Evolutionary conservation across 2,329 filamentous ascomycete genomes (phyloP), one percentile per base, ranked within the genome.

Genomic region (Chaetomiaceae sp.): DNA sequence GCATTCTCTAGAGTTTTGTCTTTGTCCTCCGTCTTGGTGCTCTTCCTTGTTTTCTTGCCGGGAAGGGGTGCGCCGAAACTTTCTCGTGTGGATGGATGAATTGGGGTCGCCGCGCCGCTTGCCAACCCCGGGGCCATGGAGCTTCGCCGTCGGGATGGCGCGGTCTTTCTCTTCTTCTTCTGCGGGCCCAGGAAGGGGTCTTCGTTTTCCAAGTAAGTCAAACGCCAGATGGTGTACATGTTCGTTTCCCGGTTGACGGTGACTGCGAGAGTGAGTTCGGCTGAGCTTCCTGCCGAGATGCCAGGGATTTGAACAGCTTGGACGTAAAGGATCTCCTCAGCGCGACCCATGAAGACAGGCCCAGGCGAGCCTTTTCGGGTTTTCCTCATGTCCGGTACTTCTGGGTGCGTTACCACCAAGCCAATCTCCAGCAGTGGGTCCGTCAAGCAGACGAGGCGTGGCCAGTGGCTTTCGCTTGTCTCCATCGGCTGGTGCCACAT

Each of bases 381-480:
- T 48, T 66, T 69, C 13, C 63, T 60, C 59, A 74, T 64, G 34
- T 53, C 50, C 20, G 64, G 62, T 36, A 71, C 71, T 16, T 80
- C 76, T 2, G 77, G 71, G 44, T 78, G 74, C 5, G 81, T 80
- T 14, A 94, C 87, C 16, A 96, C 83, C 38, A 96, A 73, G 1
- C 91, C 92, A 63, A 96, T 78, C 61, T 96, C 91, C 3, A 89
- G 80, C 52, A 96, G 74, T 2, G 92, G 92, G 64, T 95, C 89
- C 3, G 87, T 90, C 43, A 99, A 75, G 23, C 87, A 89, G 60
- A 95, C 91, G 0, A 96, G 73, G 27, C 89, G 78, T 1, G 88
- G 87, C 73, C 87, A 83, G 46, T 84, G 82, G 1, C 79, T 78
- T 58, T 80, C 78, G 25, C 71, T 73, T 34, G 75, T 74, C 36